A percentile compares a stretch with the other conserved stretches of the same genome.
Evolutionary conservation across 2,329 filamentous ascomycete species (phyloP).

Genomic region (Dothidotthia symphoricarpi): DNA sequence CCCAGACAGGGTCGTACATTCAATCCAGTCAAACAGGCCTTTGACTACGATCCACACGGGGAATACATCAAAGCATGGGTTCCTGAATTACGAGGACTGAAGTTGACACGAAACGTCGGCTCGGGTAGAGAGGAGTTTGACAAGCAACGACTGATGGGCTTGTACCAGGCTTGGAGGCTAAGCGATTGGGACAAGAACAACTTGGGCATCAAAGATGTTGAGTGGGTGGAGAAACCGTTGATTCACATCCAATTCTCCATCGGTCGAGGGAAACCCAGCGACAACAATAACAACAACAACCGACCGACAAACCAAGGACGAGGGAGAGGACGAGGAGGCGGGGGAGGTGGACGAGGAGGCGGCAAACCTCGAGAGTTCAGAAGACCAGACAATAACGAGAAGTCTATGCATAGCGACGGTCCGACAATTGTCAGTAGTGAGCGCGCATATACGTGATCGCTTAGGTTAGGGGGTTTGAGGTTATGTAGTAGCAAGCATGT

Average conservation of each 20-base stretch:
- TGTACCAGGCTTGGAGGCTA: constrained; percentile 71
- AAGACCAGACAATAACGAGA: not conserved
- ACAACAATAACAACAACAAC: not conserved
- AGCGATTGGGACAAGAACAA: constrained; percentile 57
- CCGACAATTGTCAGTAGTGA: no score
- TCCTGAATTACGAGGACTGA: constrained; percentile 60
- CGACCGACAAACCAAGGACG: no score
- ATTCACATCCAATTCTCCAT: constrained; percentile 38
- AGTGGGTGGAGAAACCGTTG: constrained; percentile 65
- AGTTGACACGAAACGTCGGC: constrained; percentile 23
- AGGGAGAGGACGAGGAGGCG: constrained; percentile 21
- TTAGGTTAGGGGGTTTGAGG: no score
- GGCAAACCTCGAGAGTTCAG: constrained; percentile 9
- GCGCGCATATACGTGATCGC: no score
- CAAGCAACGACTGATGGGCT: constrained; percentile 50
- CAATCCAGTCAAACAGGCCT: constrained; percentile 77
- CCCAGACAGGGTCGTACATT: constrained; percentile 71
- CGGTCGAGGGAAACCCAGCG: constrained; percentile 25
- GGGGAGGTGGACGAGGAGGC: constrained; percentile 20
- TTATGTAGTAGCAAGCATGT: no score
- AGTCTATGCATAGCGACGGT: no score
- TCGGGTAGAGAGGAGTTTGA: constrained; percentile 30
- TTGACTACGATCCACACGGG: constrained; percentile 71
- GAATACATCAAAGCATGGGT: constrained; percentile 73
- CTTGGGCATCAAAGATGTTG: constrained; percentile 56